Base-by-base conservation (phyloP, 2,329 filamentous ascomycete genomes). In the Cladorrhinum sp. region DNA sequence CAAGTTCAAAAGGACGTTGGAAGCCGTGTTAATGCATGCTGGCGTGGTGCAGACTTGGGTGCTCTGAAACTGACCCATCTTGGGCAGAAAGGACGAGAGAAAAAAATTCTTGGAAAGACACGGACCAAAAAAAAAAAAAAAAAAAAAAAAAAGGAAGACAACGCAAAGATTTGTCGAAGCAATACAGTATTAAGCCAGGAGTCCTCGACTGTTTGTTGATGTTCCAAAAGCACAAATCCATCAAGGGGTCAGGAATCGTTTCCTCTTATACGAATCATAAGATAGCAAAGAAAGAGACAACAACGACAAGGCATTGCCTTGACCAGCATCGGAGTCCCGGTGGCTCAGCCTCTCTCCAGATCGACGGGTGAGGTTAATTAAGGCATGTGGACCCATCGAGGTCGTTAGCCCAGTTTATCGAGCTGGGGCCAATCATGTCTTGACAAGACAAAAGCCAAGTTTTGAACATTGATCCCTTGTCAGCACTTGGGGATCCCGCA, bases 21-120 rank as follows among this genome's bases (percentile, higher is more conserved):
- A 85, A 3, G 85, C 81, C 12, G 85, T 85, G 67, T 87, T 70
- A 6, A 7, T 13, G 13, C 86, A 89, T 62, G 82, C 81, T 48
- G 85, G 80, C 9, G 85, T 83, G 53, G 81, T 70, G 69, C 86
- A 88, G 22, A 82, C 60, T 22, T 48, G n/a, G n/a, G 55, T 52
- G 53, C 62, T 64, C 32, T 62, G 59, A 54, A 56, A 65, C 59
- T 65, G 64, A 27, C 64, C 64, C 64, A 65, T 65, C 12, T 27
- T 59, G 55, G 24, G 41, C 23, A 49, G 29, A 4, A 20, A 18
- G 48, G 41, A 38, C 9, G 8, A 41, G 12, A n/a, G 23, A 48
- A 23, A 52, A 4, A 51, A 58, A n/a, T 7, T 7, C 6, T 32
- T 32, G 29, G 29, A n/a, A n/a, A n/a, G n/a, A n/a, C n/a, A n/a